Percentiles rank a stretch among this genome's conserved stretches.
Conservation (phyloP, 1,284 basidiomycete genomes). For the Vanrija pseudolonga region DNA sequence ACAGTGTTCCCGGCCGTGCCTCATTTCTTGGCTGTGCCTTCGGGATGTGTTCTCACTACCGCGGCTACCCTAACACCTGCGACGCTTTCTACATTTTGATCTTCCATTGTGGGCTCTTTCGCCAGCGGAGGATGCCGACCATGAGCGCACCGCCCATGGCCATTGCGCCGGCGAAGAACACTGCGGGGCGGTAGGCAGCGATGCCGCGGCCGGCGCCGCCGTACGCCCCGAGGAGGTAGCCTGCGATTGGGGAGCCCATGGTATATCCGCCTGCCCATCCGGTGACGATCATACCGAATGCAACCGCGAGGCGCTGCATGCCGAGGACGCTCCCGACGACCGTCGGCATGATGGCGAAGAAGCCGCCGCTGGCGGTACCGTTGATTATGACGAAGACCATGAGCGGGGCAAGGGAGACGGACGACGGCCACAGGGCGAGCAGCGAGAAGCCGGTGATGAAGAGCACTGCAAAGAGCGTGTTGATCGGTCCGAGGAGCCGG, state of each 20-base stretch:
- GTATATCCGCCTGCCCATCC: conserved; percentile 28
- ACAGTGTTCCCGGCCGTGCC: too few relatives aligned
- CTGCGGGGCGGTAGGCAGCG: conserved; percentile 27
- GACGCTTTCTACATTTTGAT: conserved; percentile 3
- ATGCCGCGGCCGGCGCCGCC: conserved; percentile 21
- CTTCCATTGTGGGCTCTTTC: conserved; percentile 1
- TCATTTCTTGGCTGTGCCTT: too few relatives aligned
- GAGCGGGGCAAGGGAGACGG: conserved; percentile 21
- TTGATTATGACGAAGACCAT: conserved; percentile 27
- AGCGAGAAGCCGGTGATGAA: conserved; percentile 16
- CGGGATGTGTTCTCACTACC: too few relatives aligned
- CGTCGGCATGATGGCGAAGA: conserved; percentile 33
- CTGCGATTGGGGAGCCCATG: conserved; percentile 28
- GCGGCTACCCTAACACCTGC: too few relatives aligned
- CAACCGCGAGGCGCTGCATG: conserved; percentile 17
- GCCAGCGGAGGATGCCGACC: neutral
- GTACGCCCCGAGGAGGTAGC: conserved; percentile 24
- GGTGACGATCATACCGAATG: conserved; percentile 29
- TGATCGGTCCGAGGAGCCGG: conserved; percentile 9
- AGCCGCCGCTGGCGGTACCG: conserved; percentile 23
- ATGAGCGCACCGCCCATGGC: conserved; percentile 5
- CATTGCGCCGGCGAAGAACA: conserved; percentile 30
- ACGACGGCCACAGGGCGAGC: conserved; percentile 25
- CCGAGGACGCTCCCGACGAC: conserved; percentile 22
- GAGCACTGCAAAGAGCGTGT: conserved; percentile 10